phyloP scores from a whole-genome alignment of 2,329 filamentous ascomycete genomes.

The Mollisia scopiformis region DNA sequence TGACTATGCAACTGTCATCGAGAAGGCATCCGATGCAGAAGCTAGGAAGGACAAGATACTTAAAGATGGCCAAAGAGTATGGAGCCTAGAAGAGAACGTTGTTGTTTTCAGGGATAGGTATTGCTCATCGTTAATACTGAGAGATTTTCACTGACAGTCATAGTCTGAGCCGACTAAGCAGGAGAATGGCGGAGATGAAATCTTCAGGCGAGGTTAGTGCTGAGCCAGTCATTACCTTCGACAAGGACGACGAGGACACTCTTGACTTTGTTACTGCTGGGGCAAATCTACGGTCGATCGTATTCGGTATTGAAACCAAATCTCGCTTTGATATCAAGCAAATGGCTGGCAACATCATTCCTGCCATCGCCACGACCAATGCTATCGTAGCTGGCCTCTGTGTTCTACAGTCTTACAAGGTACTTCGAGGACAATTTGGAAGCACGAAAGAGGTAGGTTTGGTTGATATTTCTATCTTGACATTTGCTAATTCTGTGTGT shows the following conservation, averaged over 20 bases:
- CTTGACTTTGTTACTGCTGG: constrained; percentile 91
- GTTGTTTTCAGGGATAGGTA: constrained; percentile 80
- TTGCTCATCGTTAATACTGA: background rate
- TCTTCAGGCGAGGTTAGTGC: constrained; percentile 48
- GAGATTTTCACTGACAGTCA: constrained; percentile 20
- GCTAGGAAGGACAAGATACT: constrained; percentile 55
- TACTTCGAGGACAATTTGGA: constrained; percentile 72
- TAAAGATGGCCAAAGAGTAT: constrained; percentile 72
- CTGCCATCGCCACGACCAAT: constrained; percentile 96
- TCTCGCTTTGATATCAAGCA: constrained; percentile 98
- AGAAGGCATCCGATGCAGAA: constrained; percentile 53
- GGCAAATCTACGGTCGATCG: constrained; percentile 83
- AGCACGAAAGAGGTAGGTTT: constrained; percentile 71
- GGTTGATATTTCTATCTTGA: background rate
- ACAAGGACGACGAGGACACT: constrained; percentile 96
- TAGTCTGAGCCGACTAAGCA: constrained; percentile 74
- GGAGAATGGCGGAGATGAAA: constrained; percentile 69
- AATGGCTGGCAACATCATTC: constrained; percentile 99
- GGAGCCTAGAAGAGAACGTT: constrained; percentile 84
- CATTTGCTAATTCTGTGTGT: constrained; percentile 3
- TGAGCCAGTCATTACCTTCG: constrained; percentile 77
- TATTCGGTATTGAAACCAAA: constrained; percentile 88
- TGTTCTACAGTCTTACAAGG: constrained; percentile 90
- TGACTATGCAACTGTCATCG: constrained; percentile 64
- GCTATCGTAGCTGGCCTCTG: constrained; percentile 93